Evolutionary conservation across 1,139 yeast genomes (phyloP).

Genomic region (Williopsis jadinii): DNA sequence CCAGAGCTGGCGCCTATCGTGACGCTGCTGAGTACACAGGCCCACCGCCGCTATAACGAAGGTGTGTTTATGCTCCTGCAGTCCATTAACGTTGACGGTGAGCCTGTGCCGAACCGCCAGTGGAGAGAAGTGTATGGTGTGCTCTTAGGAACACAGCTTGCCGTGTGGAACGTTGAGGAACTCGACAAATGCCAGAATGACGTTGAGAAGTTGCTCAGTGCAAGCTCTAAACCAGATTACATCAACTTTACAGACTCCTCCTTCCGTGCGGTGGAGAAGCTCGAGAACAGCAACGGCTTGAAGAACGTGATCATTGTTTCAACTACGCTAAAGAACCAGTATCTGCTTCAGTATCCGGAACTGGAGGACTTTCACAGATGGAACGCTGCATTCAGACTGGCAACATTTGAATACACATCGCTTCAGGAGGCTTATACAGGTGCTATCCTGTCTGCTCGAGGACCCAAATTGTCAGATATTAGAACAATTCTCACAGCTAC

Average conservation of each 20-base stretch:
- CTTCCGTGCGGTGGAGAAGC: constrained; percentile 58
- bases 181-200: constrained; percentile 48
- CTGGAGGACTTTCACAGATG: constrained; percentile 50
- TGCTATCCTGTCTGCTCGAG: constrained; percentile 82
- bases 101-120: constrained; percentile 65
- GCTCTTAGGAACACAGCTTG: constrained; percentile 81
- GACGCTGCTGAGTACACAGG: constrained; percentile 62
- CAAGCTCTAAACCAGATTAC: constrained; percentile 73
- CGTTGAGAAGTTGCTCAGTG: constrained; percentile 44
- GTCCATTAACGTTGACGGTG: constrained; percentile 76
- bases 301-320: constrained; percentile 80
- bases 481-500: constrained; percentile 79
- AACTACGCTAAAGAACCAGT: constrained; percentile 85
- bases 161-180: constrained; percentile 85
- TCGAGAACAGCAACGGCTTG: constrained; percentile 19
- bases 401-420: constrained; percentile 71
- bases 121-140: constrained; percentile 96
- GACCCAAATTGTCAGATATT: constrained; percentile 79
- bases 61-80: constrained; percentile 68
- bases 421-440: constrained; percentile 96
- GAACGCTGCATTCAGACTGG: constrained; percentile 76
- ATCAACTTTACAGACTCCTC: constrained; percentile 87
- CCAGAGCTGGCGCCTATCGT: constrained; percentile 76
- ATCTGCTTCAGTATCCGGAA: constrained; percentile 67
- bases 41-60: constrained; percentile 67